Conservation (phyloP, 2,329 filamentous ascomycete species). For the Fusarium sp. region DNA sequence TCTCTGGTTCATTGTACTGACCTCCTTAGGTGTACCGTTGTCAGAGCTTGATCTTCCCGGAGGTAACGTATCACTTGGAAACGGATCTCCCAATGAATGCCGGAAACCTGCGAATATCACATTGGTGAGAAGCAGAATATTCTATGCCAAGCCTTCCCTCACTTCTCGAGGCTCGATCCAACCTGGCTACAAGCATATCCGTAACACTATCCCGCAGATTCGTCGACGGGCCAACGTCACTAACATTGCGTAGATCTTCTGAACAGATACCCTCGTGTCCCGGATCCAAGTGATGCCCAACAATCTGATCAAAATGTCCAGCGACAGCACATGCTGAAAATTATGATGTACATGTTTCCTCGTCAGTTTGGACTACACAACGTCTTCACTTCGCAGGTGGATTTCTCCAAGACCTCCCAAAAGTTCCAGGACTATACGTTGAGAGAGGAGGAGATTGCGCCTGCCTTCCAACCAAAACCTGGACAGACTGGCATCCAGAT, state of each 20-base stretch:
- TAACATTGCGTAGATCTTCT: slow-evolving; percentile 74
- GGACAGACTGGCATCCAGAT: slow-evolving; percentile 15
- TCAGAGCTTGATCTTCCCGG: slow-evolving; percentile 56
- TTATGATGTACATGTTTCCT: slow-evolving; percentile 95
- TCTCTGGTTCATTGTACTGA: neutral
- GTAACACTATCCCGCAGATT: slow-evolving; percentile 62
- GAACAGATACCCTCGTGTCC: slow-evolving; percentile 69
- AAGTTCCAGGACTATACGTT: slow-evolving; percentile 86
- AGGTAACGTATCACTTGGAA: slow-evolving; percentile 13
- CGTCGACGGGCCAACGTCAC: neutral
- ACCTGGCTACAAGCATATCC: slow-evolving; percentile 84
- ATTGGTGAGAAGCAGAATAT: slow-evolving; percentile 85
- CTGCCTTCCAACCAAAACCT: slow-evolving; percentile 37
- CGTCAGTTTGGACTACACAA: slow-evolving; percentile 92
- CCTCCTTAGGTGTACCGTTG: slow-evolving; percentile 61
- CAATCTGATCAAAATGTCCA: slow-evolving; percentile 25
- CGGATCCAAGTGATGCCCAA: neutral
- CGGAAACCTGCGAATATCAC: slow-evolving; percentile 69
- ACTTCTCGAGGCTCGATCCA: slow-evolving; percentile 75
- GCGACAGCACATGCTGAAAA: slow-evolving; percentile 68
- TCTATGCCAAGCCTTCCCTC: slow-evolving; percentile 82
- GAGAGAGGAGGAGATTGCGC: slow-evolving; percentile 82
- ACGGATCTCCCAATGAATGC: neutral
- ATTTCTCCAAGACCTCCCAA: slow-evolving; percentile 75
- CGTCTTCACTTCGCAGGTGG: slow-evolving; percentile 81